Evolutionary conservation across 495 filamentous ascomycete species (phyloP), one percentile per base, ranked within the genome.

Genomic region (Penicillium pancosmium): DNA sequence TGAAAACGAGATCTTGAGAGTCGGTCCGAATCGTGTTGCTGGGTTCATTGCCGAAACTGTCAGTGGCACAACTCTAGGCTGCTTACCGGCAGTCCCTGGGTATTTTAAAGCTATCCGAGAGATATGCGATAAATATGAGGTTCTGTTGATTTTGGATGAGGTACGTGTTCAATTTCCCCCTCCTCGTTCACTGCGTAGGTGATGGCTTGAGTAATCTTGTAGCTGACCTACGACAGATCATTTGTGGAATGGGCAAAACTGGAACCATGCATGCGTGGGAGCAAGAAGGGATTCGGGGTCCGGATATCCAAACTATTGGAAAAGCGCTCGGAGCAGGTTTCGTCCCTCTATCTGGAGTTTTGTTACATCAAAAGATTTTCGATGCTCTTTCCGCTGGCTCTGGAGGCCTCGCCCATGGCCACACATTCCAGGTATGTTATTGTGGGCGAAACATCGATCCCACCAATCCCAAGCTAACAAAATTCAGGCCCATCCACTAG

Each of bases 11-110:
- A 88, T 91, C 58, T 70, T 82, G 52, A 68, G 79, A 13, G 66
- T 89, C 2, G 86, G 87, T 10, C 81, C 85, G 2, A 74, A 84
- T 15, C 85, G 74, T 1, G 86, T 91, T 11, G 82, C 79, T 55
- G 88, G 82, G 1, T 88, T 90, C 62, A 68, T 90, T 19, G 80
- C 81, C 1, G 88, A 91, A 65, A 82, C 87, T 3, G 73, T 86
- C 11, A 79, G 80, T 40, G 86, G 87, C 9, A 75, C 79, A 15
- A 70, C 75, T 10, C 49, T 76, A 0, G 78, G 78, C 18, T 80
- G 74, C 50, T 69, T 80, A 4, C 65, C 77, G 1, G 57, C 77
- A 6, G 66, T 74, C 3, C 56, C 64, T 13, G 74, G 71, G 8
- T 82, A 80, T 46, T 72, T 78, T 54, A 59, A 64, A 25, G 67